These are phyloP conservation scores for Musa itinerans DNA, from an alignment of 176 grass and related monocot genomes.

Conservation along the genomic window DNA sequence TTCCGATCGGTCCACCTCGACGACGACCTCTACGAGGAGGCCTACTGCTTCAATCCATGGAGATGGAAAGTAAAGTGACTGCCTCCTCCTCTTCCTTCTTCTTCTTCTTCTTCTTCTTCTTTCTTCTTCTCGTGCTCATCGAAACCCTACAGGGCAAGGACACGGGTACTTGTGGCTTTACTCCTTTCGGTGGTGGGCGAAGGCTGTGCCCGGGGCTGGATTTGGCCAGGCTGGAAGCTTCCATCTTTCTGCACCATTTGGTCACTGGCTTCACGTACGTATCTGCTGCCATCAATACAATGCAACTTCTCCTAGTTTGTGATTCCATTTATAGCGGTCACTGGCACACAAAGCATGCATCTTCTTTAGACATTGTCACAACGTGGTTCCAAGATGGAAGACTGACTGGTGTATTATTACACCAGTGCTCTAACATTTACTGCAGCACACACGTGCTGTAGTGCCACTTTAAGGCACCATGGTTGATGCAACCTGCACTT, in stretches of 20 bases:
- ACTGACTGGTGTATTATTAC: too few relatives aligned
- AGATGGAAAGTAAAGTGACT: slow-evolving; percentile 75
- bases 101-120: slow-evolving; percentile 13
- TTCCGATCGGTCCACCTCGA: slow-evolving; percentile 92
- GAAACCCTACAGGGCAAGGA: slow-evolving; percentile 61
- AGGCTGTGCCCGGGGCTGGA: slow-evolving; percentile 94
- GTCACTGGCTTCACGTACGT: slow-evolving; percentile 91
- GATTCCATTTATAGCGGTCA: too few relatives aligned
- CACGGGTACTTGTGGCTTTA: slow-evolving; percentile 64
- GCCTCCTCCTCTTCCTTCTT: neutral
- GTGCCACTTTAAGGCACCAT: neutral
- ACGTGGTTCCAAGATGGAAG: too few relatives aligned
- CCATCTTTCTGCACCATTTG: slow-evolving; percentile 98
- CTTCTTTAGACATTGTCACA: too few relatives aligned
- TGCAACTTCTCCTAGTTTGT: too few relatives aligned
- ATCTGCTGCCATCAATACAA: too few relatives aligned
- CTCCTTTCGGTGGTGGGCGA: slow-evolving; percentile 92
- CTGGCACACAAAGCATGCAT: too few relatives aligned
- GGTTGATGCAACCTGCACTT: neutral
- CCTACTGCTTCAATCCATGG: slow-evolving; percentile 90
- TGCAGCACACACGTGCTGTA: neutral
- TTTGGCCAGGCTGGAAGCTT: slow-evolving; percentile 96
- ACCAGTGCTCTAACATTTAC: neutral
- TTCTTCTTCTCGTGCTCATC: slow-evolving; percentile 6
- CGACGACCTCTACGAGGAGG: slow-evolving; percentile 49